A percentile compares a stretch with the other conserved stretches of the same genome.
phyloP scores from a whole-genome alignment of 257 asterid genomes.

The Solanum dulcamara region DNA sequence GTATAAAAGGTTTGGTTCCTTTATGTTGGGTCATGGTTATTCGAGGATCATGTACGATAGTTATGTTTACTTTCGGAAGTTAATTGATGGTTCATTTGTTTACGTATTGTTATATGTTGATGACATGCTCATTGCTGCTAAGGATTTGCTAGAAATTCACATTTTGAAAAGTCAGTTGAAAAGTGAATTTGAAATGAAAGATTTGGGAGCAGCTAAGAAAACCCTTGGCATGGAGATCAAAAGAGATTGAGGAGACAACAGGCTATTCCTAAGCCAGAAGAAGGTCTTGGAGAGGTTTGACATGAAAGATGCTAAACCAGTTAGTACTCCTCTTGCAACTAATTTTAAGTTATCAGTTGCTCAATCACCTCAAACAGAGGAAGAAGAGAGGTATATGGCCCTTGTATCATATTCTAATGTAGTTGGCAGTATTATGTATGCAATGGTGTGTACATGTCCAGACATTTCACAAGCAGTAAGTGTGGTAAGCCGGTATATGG shows the following conservation, averaged over 20 bases:
- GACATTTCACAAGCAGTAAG: too few species aligned
- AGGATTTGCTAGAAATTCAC: background rate
- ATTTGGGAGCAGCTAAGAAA: background rate
- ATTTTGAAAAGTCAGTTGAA: background rate
- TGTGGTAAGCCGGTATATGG: too few species aligned
- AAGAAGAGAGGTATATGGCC: background rate
- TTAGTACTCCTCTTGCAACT: background rate
- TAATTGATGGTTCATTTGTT: background rate
- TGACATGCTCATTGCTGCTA: background rate
- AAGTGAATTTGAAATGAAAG: background rate
- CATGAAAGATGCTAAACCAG: too few species aligned
- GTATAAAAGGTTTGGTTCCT: background rate
- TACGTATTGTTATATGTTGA: too few species aligned
- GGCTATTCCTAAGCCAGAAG: background rate
- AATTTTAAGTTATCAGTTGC: background rate
- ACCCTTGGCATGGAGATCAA: background rate
- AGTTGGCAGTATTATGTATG: too few species aligned
- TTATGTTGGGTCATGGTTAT: background rate
- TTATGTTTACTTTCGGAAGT: too few species aligned
- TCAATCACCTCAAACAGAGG: background rate
- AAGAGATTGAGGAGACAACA: background rate
- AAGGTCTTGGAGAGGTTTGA: background rate
- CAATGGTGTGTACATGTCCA: too few species aligned
- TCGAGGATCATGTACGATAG: background rate
- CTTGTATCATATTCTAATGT: too few species aligned